phyloP scores from a whole-genome alignment of 495 filamentous ascomycete species.

The Lindgomyces ingoldianus region DNA sequence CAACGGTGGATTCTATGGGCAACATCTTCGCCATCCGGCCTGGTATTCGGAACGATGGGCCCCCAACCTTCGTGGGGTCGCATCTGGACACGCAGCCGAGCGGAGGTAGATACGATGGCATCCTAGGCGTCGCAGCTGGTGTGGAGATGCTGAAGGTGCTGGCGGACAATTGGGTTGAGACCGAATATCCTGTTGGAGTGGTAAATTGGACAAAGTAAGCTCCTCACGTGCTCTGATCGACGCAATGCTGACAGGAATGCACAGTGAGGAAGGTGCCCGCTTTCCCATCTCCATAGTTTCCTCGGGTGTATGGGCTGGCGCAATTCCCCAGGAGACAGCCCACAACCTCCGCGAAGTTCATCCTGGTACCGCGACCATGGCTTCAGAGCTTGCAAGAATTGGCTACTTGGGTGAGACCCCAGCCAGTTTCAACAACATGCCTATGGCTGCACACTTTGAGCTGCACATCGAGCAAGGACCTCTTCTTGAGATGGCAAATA shows the following conservation, averaged over 20 bases:
- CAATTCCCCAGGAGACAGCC: constrained; percentile 63
- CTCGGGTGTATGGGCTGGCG: constrained; percentile 76
- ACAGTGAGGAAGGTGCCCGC: constrained; percentile 72
- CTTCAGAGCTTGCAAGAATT: constrained; percentile 67
- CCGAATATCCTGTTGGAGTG: constrained; percentile 68
- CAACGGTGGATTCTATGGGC: constrained; percentile 63
- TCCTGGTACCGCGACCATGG: constrained; percentile 60
- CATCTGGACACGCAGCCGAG: constrained; percentile 80
- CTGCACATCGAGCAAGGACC: constrained; percentile 83
- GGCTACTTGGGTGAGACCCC: constrained; percentile 64
- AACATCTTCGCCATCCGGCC: constrained; percentile 75
- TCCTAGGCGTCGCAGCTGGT: constrained; percentile 71
- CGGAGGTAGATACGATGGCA: constrained; percentile 75
- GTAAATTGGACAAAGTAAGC: constrained; percentile 77
- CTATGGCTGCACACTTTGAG: constrained; percentile 81
- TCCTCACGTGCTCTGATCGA: background rate
- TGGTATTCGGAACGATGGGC: constrained; percentile 55
- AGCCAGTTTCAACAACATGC: constrained; percentile 60
- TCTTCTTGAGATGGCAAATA: constrained; percentile 60
- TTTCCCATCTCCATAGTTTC: constrained; percentile 77
- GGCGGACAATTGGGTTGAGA: constrained; percentile 68
- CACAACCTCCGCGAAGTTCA: constrained; percentile 60
- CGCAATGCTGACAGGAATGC: background rate
- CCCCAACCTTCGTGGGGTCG: constrained; percentile 69
- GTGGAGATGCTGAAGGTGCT: constrained; percentile 70